These are phyloP conservation scores for Gorgonomyces haynaldii DNA, from an alignment of 192 early-diverging fungal genomes.

Conservation along the genomic window DNA sequence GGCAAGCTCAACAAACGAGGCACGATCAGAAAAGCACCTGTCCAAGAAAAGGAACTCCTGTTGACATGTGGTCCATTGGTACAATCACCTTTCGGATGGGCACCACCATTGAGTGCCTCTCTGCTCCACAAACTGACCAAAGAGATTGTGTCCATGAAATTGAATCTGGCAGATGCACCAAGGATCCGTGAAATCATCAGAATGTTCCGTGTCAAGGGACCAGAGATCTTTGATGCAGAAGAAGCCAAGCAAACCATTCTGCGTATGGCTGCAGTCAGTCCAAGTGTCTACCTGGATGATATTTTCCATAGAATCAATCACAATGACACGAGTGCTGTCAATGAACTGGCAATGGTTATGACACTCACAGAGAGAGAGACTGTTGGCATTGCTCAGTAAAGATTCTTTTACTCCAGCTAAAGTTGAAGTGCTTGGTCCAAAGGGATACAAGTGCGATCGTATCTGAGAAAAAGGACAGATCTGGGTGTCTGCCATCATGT, in stretches of 20 bases:
- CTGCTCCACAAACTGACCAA: slow-evolving; percentile 32
- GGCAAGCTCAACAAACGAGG: background rate
- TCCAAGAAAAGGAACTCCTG: background rate
- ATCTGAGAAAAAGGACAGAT: too few species aligned
- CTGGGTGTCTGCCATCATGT: too few species aligned
- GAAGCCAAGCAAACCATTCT: slow-evolving; percentile 25
- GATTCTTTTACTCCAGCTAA: too few species aligned
- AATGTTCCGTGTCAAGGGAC: slow-evolving; percentile 16
- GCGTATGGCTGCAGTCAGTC: slow-evolving; percentile 30
- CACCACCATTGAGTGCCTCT: slow-evolving; percentile 19
- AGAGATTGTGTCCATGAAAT: slow-evolving; percentile 34
- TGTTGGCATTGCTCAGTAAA: too few species aligned
- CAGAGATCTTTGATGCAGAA: slow-evolving; percentile 12
- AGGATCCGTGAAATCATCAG: slow-evolving; percentile 27
- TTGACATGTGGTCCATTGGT: slow-evolving; percentile 26
- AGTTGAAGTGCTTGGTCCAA: too few species aligned
- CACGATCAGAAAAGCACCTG: background rate
- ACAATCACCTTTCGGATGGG: slow-evolving; percentile 15
- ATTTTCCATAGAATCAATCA: slow-evolving; percentile 30
- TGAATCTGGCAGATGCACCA: slow-evolving; percentile 29
- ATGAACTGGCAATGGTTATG: slow-evolving; percentile 31
- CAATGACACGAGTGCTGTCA: slow-evolving; percentile 24
- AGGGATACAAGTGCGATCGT: too few species aligned
- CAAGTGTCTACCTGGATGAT: slow-evolving; percentile 35
- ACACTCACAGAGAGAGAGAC: slow-evolving; percentile 29